Conservation (phyloP, 257 asterid species). For the Fraxinus pennsylvanica region DNA sequence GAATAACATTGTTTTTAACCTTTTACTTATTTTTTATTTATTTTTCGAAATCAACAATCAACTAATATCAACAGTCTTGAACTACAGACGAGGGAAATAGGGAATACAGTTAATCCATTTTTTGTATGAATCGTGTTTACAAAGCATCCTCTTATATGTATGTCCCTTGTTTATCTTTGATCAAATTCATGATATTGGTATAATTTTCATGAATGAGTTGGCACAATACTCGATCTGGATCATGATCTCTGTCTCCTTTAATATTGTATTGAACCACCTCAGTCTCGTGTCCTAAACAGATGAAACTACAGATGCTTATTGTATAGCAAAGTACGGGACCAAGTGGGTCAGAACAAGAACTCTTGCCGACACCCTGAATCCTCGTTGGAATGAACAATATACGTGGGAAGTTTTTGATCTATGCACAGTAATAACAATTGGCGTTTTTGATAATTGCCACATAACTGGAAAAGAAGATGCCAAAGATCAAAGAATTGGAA, state of each 20-base stretch:
- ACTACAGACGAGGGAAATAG: too few relatives aligned
- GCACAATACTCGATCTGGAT: not conserved
- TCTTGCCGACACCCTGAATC: slow-evolving; percentile 61
- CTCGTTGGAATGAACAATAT: slow-evolving; percentile 92
- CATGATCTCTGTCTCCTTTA: not conserved
- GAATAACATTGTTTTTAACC: too few relatives aligned
- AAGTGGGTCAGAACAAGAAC: slow-evolving; percentile 96
- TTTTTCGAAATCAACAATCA: too few relatives aligned
- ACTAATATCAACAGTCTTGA: too few relatives aligned
- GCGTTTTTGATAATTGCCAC: slow-evolving; percentile 83
- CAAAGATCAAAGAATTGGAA: slow-evolving; percentile 76
- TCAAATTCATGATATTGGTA: too few relatives aligned
- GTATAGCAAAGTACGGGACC: slow-evolving; percentile 91
- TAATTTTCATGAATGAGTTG: too few relatives aligned
- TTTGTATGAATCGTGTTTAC: too few relatives aligned
- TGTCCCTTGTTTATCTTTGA: too few relatives aligned
- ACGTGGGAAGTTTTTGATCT: slow-evolving; percentile 94
- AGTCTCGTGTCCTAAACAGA: not conserved
- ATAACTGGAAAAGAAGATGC: slow-evolving; percentile 61
- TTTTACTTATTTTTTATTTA: too few relatives aligned
- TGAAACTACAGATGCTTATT: slow-evolving; percentile 65
- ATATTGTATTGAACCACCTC: not conserved
- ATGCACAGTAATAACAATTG: slow-evolving; percentile 80
- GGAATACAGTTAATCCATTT: too few relatives aligned
- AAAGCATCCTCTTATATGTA: too few relatives aligned